Evolutionary conservation across 2,329 filamentous ascomycete species (phyloP).

Genomic region (Lasiodiplodia sp.): DNA sequence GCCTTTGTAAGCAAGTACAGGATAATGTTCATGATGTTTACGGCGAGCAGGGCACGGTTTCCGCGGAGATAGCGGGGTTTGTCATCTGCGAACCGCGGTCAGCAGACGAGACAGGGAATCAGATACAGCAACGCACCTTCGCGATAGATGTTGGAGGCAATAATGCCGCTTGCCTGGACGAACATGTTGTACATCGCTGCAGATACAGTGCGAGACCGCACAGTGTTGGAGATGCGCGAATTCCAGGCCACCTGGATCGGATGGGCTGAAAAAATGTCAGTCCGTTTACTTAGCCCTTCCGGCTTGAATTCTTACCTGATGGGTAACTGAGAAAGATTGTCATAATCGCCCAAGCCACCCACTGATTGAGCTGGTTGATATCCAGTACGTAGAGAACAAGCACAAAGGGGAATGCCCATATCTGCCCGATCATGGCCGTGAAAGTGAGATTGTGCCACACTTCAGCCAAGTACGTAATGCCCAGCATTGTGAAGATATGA

Average conservation of each 20-base stretch:
- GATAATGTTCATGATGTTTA: constrained; percentile 41
- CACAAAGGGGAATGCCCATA: constrained; percentile 37
- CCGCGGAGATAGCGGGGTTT: constrained; percentile 36
- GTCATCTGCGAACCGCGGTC: constrained; percentile 31
- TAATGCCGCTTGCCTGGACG: constrained; percentile 38
- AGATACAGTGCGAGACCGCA: constrained; percentile 33
- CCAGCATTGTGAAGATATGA: constrained; percentile 35
- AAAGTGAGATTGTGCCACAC: constrained; percentile 34
- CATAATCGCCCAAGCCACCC: constrained; percentile 54
- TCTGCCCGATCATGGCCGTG: constrained; percentile 32
- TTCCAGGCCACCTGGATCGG: constrained; percentile 59
- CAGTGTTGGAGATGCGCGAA: constrained; percentile 37
- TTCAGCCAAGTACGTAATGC: constrained; percentile 35
- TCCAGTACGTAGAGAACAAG: constrained; percentile 39
- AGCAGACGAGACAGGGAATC: not conserved
- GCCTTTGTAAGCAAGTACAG: constrained; percentile 41
- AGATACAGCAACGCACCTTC: constrained; percentile 22
- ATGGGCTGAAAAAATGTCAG: constrained; percentile 42
- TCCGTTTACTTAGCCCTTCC: constrained; percentile 33
- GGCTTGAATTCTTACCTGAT: constrained; percentile 29
- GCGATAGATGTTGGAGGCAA: constrained; percentile 39
- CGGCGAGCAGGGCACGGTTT: constrained; percentile 39
- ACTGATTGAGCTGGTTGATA: constrained; percentile 48
- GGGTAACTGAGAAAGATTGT: constrained; percentile 53
- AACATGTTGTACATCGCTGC: constrained; percentile 42